Conservation (phyloP, 2,329 filamentous ascomycete genomes). For the Trichoderma hamatum region DNA sequence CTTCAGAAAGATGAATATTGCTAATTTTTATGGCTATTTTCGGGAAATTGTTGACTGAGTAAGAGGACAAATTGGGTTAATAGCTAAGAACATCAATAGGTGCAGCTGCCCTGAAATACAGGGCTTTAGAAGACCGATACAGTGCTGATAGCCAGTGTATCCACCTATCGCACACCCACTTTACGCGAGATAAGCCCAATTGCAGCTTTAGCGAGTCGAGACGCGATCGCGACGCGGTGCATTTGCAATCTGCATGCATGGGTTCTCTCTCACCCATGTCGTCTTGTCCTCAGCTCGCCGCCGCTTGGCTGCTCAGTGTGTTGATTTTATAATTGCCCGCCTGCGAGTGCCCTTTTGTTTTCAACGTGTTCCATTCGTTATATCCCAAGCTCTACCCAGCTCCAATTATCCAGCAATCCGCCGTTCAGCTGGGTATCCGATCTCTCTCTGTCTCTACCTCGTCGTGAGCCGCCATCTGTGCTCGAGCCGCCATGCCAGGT, state of each 20-base stretch:
- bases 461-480: conserved; percentile 1
- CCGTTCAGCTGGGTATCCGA: not conserved
- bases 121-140: not conserved
- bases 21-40: not conserved
- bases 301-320: conserved; percentile 11
- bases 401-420: not conserved
- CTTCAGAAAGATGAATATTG: not conserved
- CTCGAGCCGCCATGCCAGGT: conserved; percentile 35
- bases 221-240: conserved; percentile 29
- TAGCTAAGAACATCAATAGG: not conserved
- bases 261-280: conserved; percentile 14
- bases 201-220: conserved; percentile 7
- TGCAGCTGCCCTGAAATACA: not conserved
- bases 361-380: not conserved
- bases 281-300: conserved; percentile 11
- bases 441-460: not conserved
- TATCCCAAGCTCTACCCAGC: not conserved
- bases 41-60: not conserved
- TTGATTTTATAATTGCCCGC: not conserved
- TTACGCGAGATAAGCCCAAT: conserved; percentile 24
- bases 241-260: conserved; percentile 13
- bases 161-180: conserved; percentile 15
- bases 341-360: not conserved
- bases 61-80: not conserved
- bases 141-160: conserved; percentile 12